Evolutionary conservation across 352 stramenopile genomes (phyloP), one percentile per base, ranked within the genome.

Genomic region (Pythium sp.): DNA sequence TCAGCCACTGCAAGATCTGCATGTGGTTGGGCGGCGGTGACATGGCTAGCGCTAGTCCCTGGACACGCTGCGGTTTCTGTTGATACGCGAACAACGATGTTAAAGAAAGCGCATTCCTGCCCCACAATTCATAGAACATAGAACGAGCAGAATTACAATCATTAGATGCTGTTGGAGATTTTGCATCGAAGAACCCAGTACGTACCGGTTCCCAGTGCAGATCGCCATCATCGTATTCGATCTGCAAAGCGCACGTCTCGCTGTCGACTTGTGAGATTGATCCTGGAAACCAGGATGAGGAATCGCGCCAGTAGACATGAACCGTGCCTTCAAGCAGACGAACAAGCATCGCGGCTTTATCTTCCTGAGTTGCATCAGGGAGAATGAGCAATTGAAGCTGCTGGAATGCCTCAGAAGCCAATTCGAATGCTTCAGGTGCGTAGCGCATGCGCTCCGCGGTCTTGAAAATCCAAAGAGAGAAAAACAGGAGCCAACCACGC

Each of bases 191-290:
- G 36, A 43, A 43, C 12, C 36, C 1, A 43, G 20, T 32, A 12
- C 57, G 22, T 73, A 81, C 74, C 62, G 70, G 62, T 15, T 87
- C 70, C 79, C 79, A 90, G 22, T 79, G 76, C 28, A 66, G 62
- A 41, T 87, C 81, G 26, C 78, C 76, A 30, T 87, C 77, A n/a
- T 88, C 76, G 58, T 87, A 90, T 12, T 72, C 41, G 30, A 87
- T 65, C 38, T 76, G 68, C 9, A 90, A 32, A 22, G 55, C 63
- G 20, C 65, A n/a, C 2, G 62, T 58, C 32, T 62, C 57, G 24
- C 22, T 55, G 32, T 64, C 47, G 1, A 65, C 62, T 2, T 70
- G 51, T 5, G 32, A 60, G 46, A 90, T 65, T 11, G 49, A 58
- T n/a, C 81, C 81, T 22, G 67, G 24, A 30, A 80, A 90, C 79